Conservation (phyloP, 148 eudicot genomes). For the Nepenthes mirabilis region DNA sequence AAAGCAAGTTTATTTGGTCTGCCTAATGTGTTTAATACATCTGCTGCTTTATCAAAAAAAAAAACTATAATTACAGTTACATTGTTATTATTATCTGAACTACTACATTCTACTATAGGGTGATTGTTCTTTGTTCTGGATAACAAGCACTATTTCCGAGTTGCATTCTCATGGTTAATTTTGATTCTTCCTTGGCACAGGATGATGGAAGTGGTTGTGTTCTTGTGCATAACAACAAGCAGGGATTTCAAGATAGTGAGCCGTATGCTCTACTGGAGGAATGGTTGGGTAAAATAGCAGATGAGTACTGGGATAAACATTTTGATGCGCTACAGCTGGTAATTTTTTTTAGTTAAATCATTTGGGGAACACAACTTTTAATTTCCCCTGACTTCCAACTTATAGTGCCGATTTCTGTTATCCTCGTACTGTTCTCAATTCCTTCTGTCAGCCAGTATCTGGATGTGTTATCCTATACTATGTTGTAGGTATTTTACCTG, state of each 20-base stretch:
- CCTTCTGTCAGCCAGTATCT: no score
- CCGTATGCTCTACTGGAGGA: constrained; percentile 51
- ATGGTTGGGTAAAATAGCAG: constrained; percentile 44
- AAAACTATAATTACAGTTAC: neutral
- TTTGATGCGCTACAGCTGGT: constrained; percentile 46
- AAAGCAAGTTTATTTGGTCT: no score
- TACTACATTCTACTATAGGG: neutral
- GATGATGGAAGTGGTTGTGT: constrained; percentile 40
- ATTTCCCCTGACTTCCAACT: no score
- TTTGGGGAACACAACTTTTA: no score
- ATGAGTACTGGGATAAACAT: constrained; percentile 44
- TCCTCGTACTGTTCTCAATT: no score
- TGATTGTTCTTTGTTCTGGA: no score
- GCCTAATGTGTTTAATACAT: no score
- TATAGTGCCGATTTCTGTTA: no score
- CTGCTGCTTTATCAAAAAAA: neutral
- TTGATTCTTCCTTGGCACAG: constrained; percentile 18
- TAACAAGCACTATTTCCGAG: no score
- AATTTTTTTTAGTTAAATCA: neutral
- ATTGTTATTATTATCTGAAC: neutral
- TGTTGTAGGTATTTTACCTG: no score
- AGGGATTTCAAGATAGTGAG: constrained; percentile 72
- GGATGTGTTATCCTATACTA: no score
- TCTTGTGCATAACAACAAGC: constrained; percentile 70
- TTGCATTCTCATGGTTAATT: neutral